Base-by-base conservation (phyloP, 2,329 filamentous ascomycete species). In the Colletotrichum trifolii region DNA sequence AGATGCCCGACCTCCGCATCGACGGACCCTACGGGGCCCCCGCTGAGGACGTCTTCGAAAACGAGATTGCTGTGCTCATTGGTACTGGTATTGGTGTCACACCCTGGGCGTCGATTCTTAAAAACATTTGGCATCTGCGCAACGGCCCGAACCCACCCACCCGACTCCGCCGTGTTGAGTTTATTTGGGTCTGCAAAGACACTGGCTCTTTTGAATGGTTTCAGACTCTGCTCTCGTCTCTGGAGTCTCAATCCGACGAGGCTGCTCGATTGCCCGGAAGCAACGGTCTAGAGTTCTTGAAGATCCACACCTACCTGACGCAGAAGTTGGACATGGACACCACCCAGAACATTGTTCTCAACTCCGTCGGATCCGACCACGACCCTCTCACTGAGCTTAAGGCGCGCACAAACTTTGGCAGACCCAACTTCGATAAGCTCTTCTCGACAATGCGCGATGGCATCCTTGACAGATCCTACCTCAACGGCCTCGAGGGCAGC, bases 191-290 rank as follows among this genome's bases (percentile, higher is more conserved):
- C 55, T 97, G 95, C 86, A 96, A 92, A 77, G 94, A 97, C 74
- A 97, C 94, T 0, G 91, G 88, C 39, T 97, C 94, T 0, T 99
- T 99, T 74, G 96, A 98, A 80, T 99, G 96, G 96, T 98, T 99
- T 84, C 96, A 99, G 77, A 94, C 92, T 2, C 88, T 99, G 1
- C 87, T 99, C 13, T 92, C 92, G 0, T 96, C 93, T 0, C 90
- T 99, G 25, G 96, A 99, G 79, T 85, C 89, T 40, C 96, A 99
- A 76, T 94, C 91, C 54, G 85, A 87, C 64, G 86, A 89, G 72
- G 89, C 88, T 5, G 89, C 90, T 46, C 87, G 86, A 56, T 83
- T 90, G 47, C 87, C 89, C 38, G 90, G 89, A 61, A 88, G 88
- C 70, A 87, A 89, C 49, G 87, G 87, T 34, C 81, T 86, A 53